These are phyloP conservation scores for Cicer arietinum DNA, from an alignment of 306 rosid species.

Conservation along the genomic window DNA sequence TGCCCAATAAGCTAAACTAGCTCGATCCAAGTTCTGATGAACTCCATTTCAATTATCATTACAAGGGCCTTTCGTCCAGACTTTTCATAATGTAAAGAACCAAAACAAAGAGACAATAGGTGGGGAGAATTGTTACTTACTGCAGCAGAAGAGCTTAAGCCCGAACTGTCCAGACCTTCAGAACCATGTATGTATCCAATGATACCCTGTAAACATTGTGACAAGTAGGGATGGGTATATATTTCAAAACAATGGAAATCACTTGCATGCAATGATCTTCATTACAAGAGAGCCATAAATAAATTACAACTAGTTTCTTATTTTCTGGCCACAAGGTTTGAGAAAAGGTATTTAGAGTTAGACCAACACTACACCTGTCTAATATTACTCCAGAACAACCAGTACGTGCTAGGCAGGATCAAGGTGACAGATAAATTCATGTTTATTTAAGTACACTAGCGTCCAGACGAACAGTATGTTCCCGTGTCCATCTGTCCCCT, in stretches of 20 bases:
- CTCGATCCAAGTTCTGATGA: constrained; percentile 7
- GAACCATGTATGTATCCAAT: constrained; percentile 76
- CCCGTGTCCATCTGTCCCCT: no score
- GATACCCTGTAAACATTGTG: constrained; percentile 73
- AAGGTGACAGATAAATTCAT: background rate
- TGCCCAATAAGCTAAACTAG: constrained; percentile 35
- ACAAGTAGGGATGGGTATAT: constrained; percentile 33
- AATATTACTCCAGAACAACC: constrained; percentile 12
- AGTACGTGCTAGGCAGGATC: constrained; percentile 26
- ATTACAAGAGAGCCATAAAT: constrained; percentile 29
- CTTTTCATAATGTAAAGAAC: constrained; percentile 36
- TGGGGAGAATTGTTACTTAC: constrained; percentile 57
- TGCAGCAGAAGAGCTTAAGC: constrained; percentile 98
- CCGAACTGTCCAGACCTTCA: constrained; percentile 90
- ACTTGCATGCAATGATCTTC: constrained; percentile 20
- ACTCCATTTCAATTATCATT: constrained; percentile 38
- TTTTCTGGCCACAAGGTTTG: constrained; percentile 22
- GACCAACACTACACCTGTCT: constrained; percentile 17
- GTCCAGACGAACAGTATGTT: no score
- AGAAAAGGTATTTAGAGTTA: constrained; percentile 2
- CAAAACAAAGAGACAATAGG: constrained; percentile 34
- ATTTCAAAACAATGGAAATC: constrained; percentile 33
- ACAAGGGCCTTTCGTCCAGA: constrained; percentile 28
- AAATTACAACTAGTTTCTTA: constrained; percentile 35
- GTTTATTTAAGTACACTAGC: background rate